phyloP scores from a whole-genome alignment of 2,329 filamentous ascomycete species.

The Parafenestella ontariensis region DNA sequence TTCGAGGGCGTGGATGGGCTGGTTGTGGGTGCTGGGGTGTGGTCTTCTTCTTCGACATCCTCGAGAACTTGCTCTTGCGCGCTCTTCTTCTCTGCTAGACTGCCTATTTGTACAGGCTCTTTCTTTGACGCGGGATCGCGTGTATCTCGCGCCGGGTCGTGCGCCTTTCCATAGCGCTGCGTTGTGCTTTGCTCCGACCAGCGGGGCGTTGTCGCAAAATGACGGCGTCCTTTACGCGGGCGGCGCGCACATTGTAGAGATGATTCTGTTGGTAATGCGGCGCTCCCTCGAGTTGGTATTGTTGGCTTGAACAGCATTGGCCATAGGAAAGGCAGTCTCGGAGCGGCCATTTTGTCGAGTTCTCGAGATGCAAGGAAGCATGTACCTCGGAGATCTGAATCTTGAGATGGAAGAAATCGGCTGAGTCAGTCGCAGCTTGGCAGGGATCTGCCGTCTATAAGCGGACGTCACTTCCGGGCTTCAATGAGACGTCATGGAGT shows the following conservation, averaged over 20 bases:
- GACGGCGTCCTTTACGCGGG: conserved; percentile 23
- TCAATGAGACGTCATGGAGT: background rate
- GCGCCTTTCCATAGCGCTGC: conserved; percentile 58
- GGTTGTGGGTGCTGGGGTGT: conserved; percentile 22
- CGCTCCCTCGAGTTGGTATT: conserved; percentile 26
- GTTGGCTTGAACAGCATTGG: conserved; percentile 52
- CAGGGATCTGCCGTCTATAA: conserved; percentile 21
- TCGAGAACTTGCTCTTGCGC: conserved; percentile 17
- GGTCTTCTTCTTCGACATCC: conserved; percentile 36
- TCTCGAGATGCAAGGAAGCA: conserved; percentile 2
- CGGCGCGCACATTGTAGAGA: conserved; percentile 7
- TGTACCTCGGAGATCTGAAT: conserved; percentile 4
- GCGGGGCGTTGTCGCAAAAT: conserved; percentile 41
- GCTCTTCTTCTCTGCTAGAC: conserved; percentile 7
- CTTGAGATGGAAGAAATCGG: conserved; percentile 15
- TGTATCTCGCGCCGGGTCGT: conserved; percentile 54
- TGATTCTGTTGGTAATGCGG: conserved; percentile 8
- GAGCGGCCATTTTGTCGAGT: conserved; percentile 49
- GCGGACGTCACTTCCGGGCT: conserved; percentile 14
- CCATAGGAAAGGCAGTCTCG: conserved; percentile 57
- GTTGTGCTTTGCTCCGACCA: conserved; percentile 37
- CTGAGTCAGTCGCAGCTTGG: conserved; percentile 13
- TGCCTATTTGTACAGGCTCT: conserved; percentile 9
- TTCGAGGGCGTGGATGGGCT: conserved; percentile 21
- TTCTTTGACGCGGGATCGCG: conserved; percentile 15